These are phyloP conservation scores for Venturia nashicola DNA, from an alignment of 2,329 filamentous ascomycete species.

Conservation along the genomic window DNA sequence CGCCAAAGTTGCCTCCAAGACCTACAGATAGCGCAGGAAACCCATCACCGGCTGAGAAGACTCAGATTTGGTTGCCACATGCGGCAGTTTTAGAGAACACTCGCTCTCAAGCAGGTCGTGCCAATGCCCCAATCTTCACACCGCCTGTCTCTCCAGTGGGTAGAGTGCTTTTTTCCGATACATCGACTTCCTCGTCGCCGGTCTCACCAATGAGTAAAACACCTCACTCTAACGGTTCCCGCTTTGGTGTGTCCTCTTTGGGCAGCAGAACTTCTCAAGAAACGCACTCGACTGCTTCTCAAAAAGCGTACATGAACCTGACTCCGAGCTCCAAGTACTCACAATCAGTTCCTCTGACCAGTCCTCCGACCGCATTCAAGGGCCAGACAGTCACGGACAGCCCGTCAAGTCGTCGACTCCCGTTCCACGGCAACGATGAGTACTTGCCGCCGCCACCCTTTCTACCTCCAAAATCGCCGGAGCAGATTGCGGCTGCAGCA, in stretches of 20 bases:
- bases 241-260: not conserved
- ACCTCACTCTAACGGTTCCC: not conserved
- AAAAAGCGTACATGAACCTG: not conserved
- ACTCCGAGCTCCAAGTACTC: not conserved
- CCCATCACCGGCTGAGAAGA: not conserved
- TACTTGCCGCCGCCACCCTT: not conserved
- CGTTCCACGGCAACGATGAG: slow-evolving; percentile 5
- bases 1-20: not conserved
- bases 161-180: not conserved
- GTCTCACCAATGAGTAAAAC: not conserved
- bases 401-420: slow-evolving; percentile 1
- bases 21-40: not conserved
- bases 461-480: not conserved
- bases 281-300: not conserved
- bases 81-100: not conserved
- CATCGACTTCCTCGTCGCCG: not conserved
- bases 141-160: not conserved
- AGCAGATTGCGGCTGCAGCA: not conserved
- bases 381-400: not conserved
- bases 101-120: not conserved
- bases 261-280: not conserved
- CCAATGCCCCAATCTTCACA: not conserved
- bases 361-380: not conserved
- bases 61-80: not conserved
- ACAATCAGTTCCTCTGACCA: not conserved